Evolutionary conservation across 306 rosid genomes (phyloP), one percentile per base, ranked within the genome.

Genomic region (Corylus heterophylla): DNA sequence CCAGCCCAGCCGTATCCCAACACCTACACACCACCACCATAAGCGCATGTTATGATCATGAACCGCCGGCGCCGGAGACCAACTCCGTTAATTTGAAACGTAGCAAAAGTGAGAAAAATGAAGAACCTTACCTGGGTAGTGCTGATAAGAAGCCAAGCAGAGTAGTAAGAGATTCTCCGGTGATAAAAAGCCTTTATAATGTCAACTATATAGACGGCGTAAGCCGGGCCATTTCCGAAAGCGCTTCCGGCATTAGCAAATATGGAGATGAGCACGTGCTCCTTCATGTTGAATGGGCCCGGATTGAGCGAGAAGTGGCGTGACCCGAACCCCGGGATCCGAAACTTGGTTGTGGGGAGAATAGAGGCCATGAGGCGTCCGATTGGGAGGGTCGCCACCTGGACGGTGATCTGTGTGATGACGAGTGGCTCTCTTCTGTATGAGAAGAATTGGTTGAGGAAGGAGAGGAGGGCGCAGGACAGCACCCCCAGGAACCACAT

Each of bases 1-100:
- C 98, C 95, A 8, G 98, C 98, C 93, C 98, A 93, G 1, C 98
- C 95, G 5, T 93, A 91, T 29, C 97, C 97, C 37, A 93, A 69
- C 2, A 93, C 93, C 98, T 93, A 49, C 55, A 50, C 11, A 18
- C 0, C 50, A 44, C 17, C 39, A 35, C 8, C 3, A 20, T 25
- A 59, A 12, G 37, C 66, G 12, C 66, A 3, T 59, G 66, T 59
- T 59, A 59, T n/a, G n/a, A n/a, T 2, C 12, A 25, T 5, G 45
- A 42, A 31, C 35, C 35, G 35, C 35, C 35, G 35, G 31, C 35
- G 35, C 35, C 35, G 35, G 31, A 31, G 35, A 31, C 35, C 35
- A 31, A 31, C 35, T 31, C 35, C 35, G 35, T 31, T 31, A 31
- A 31, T 31, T 31, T 31, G 35, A 50, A n/a, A 4, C 8, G 49